A percentile compares a stretch with the other conserved stretches of the same genome.
Conservation (phyloP, 257 asterid species). For the Buddleja alternifolia region DNA sequence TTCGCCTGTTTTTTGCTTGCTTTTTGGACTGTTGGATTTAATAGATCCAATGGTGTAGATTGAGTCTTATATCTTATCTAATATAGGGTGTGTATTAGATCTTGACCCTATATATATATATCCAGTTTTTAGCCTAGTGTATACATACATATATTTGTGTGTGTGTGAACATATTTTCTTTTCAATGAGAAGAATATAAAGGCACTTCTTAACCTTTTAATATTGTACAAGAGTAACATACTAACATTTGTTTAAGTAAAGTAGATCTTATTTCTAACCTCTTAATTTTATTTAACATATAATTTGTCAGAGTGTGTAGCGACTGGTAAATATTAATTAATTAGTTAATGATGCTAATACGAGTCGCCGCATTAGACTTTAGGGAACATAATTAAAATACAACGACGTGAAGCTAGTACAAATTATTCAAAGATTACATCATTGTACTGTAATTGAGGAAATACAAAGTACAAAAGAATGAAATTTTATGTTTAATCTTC, state of each 20-base stretch:
- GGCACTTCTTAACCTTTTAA: background rate
- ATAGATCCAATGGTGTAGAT: too few species aligned
- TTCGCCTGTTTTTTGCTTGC: too few species aligned
- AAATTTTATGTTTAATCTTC: too few species aligned
- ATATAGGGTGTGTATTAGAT: too few species aligned
- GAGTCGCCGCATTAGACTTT: slow-evolving; percentile 19
- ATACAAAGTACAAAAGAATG: too few species aligned
- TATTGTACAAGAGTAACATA: background rate
- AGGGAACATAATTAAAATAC: background rate
- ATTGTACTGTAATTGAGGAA: too few species aligned
- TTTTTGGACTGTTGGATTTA: too few species aligned
- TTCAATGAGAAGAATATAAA: background rate
- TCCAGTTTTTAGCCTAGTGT: too few species aligned
- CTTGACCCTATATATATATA: too few species aligned
- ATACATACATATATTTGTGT: too few species aligned
- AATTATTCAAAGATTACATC: background rate
- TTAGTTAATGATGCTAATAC: background rate
- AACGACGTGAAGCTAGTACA: background rate
- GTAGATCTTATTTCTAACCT: background rate
- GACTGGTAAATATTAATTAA: background rate
- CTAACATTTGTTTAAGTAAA: background rate
- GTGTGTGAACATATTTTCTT: too few species aligned
- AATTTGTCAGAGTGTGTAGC: background rate
- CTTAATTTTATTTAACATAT: background rate
- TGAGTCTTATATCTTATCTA: too few species aligned